Evolutionary conservation across 2,329 filamentous ascomycete genomes (phyloP).

Genomic region (Drechslerella coelobrocha): DNA sequence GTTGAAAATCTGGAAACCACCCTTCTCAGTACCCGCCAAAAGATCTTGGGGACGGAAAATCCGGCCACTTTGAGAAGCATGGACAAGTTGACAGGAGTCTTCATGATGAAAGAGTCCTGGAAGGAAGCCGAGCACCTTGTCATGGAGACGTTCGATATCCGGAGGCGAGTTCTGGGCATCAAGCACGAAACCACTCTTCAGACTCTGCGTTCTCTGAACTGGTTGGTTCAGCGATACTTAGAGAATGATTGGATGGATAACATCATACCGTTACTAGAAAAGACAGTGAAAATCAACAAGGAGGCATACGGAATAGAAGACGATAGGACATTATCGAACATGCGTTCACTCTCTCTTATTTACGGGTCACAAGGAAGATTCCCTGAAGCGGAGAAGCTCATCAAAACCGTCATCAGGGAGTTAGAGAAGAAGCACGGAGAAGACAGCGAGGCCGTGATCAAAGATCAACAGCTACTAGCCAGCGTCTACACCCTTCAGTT

Average conservation of each 20-base stretch:
- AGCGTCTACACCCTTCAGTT: constrained; percentile 5
- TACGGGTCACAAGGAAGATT: not conserved
- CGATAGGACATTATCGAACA: not conserved
- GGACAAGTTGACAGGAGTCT: not conserved
- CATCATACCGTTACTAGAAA: not conserved
- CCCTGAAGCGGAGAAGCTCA: not conserved
- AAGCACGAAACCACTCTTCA: constrained; percentile 4
- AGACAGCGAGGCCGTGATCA: not conserved
- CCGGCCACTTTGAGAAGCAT: constrained; percentile 9
- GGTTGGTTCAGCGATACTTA: constrained; percentile 1
- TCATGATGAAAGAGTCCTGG: constrained; percentile 2
- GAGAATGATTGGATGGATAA: not conserved
- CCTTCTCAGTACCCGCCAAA: constrained; percentile 13
- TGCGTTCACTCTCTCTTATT: not conserved
- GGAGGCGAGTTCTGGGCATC: not conserved
- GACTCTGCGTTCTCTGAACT: not conserved
- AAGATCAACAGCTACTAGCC: constrained; percentile 2
- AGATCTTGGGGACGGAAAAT: constrained; percentile 5
- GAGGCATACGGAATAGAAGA: constrained; percentile 1
- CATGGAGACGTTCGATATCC: constrained; percentile 4
- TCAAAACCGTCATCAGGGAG: not conserved
- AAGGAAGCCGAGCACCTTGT: constrained; percentile 8
- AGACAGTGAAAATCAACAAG: not conserved
- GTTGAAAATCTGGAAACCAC: not conserved
- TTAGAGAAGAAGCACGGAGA: constrained; percentile 1